Conservation (phyloP, 179 eudicot species). For the Silene coronaria region DNA sequence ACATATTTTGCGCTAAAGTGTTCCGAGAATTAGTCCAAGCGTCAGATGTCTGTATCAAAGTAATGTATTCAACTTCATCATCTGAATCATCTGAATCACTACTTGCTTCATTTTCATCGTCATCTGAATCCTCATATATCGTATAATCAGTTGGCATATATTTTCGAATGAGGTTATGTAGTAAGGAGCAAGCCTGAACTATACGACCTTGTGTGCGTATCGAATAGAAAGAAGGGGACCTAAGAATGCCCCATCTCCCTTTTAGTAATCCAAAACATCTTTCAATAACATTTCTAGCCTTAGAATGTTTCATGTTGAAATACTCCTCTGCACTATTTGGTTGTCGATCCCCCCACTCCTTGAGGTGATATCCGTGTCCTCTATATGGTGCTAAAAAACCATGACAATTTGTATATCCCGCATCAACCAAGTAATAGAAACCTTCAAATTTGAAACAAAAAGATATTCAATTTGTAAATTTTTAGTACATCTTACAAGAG, state of each 20-base stretch:
- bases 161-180: conserved; percentile 5
- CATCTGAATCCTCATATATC: too few species aligned
- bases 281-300: too few species aligned
- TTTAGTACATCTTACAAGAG: too few species aligned
- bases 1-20: not conserved
- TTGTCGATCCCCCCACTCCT: not conserved
- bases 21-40: conserved; percentile 8
- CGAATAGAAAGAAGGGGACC: not conserved
- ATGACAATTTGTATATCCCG: not conserved
- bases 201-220: conserved; percentile 5
- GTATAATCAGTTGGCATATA: not conserved
- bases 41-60: not conserved
- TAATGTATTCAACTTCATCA: not conserved
- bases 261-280: too few species aligned
- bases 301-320: not conserved
- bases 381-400: conserved; percentile 10
- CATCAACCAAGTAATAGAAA: conserved; percentile 1
- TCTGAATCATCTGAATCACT: not conserved
- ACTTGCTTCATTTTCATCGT: too few species aligned
- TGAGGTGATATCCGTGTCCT: not conserved
- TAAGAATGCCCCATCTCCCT: too few species aligned
- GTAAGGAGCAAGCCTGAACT: not conserved
- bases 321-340: not conserved
- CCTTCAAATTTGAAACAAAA: not conserved
- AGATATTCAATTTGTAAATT: not conserved